A percentile compares a stretch with the other conserved stretches of the same genome.
Conservation (phyloP, 177 flowering plant genomes). For the Vitis hybrid region DNA sequence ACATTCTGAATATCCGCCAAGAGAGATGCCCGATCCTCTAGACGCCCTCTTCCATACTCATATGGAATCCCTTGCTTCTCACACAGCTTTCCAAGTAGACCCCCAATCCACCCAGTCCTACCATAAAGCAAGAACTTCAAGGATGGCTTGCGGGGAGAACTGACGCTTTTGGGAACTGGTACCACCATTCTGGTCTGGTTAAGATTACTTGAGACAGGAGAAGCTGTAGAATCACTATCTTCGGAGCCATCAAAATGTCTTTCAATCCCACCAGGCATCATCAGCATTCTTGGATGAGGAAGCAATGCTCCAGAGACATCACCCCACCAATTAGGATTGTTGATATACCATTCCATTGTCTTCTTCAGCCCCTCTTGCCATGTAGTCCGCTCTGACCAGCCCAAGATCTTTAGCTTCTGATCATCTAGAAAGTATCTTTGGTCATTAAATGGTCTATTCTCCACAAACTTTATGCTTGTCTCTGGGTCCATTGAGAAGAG, state of each 20-base stretch:
- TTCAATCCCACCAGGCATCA: conserved; percentile 67
- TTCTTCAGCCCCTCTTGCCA: conserved; percentile 67
- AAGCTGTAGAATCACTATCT: conserved; percentile 16
- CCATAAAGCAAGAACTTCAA: conserved; percentile 63
- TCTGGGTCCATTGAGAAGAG: conserved; percentile 57
- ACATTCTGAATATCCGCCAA: conserved; percentile 45
- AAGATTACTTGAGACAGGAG: conserved; percentile 19
- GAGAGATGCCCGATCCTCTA: conserved; percentile 48
- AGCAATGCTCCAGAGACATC: conserved; percentile 67
- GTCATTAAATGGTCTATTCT: conserved; percentile 66
- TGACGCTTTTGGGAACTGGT: conserved; percentile 32
- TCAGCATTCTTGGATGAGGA: conserved; percentile 67
- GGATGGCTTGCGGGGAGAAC: conserved; percentile 36
- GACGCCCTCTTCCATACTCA: conserved; percentile 67
- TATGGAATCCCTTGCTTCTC: conserved; percentile 57
- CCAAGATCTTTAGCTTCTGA: conserved; percentile 56
- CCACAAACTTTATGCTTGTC: conserved; percentile 57
- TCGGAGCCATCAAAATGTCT: conserved; percentile 40
- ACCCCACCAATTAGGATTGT: conserved; percentile 74
- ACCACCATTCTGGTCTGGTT: conserved; percentile 34
- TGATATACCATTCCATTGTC: conserved; percentile 64
- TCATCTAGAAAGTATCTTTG: conserved; percentile 72
- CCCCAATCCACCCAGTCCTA: conserved; percentile 69
- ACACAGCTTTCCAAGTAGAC: conserved; percentile 56
- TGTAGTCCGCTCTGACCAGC: conserved; percentile 59